phyloP scores from a whole-genome alignment of 2,329 filamentous ascomycete species.

The Conoideocrella luteorostrata region DNA sequence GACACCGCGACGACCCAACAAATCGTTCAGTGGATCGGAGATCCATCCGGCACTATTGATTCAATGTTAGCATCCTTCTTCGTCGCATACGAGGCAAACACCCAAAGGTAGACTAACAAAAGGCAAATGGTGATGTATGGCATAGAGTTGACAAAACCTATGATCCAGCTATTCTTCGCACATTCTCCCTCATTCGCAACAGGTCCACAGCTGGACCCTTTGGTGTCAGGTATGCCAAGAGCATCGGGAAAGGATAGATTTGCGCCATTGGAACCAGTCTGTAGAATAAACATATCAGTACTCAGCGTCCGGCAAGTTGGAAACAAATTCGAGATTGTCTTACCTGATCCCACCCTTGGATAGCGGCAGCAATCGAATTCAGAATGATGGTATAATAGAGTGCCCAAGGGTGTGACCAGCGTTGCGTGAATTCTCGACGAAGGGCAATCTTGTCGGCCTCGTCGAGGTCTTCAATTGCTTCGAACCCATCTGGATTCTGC shows the following conservation, averaged over 20 bases:
- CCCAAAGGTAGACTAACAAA: slow-evolving; percentile 32
- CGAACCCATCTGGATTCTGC: slow-evolving; percentile 27
- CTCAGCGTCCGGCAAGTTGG: not conserved
- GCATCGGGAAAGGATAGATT: slow-evolving; percentile 38
- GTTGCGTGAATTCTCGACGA: slow-evolving; percentile 46
- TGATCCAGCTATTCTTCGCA: slow-evolving; percentile 48
- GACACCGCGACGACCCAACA: slow-evolving; percentile 53
- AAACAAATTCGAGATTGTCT: not conserved
- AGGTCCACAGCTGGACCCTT: slow-evolving; percentile 23
- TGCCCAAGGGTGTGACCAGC: slow-evolving; percentile 46
- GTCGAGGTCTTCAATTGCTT: slow-evolving; percentile 20
- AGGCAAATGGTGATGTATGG: slow-evolving; percentile 35
- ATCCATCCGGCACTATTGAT: slow-evolving; percentile 52
- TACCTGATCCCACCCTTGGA: slow-evolving; percentile 41
- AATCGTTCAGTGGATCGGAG: slow-evolving; percentile 54
- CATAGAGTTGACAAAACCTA: slow-evolving; percentile 52
- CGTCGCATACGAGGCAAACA: too few species aligned
- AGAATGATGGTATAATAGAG: slow-evolving; percentile 45
- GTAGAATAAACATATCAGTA: not conserved
- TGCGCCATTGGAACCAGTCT: slow-evolving; percentile 41
- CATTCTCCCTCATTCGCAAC: slow-evolving; percentile 30
- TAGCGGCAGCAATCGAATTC: slow-evolving; percentile 47
- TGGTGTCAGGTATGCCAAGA: slow-evolving; percentile 34
- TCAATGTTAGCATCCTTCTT: too few species aligned
- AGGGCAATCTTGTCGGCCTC: slow-evolving; percentile 33